Percentiles rank a stretch among this genome's conserved stretches.
Conservation (phyloP, 306 rosid genomes). For the Castanea sativa region DNA sequence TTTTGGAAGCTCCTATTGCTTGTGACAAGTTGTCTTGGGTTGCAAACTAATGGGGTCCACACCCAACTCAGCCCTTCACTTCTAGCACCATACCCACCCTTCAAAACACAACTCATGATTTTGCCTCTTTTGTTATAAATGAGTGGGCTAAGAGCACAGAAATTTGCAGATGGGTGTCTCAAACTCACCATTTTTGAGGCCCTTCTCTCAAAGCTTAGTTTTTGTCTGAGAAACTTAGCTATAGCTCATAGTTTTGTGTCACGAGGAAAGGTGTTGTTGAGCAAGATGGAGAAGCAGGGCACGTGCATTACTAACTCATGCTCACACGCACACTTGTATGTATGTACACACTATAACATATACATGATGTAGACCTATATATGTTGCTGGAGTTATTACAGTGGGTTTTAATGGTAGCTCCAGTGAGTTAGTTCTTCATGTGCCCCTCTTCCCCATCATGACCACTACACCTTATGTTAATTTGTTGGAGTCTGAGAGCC, state of each 20-base stretch:
- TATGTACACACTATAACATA: neutral
- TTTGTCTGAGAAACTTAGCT: neutral
- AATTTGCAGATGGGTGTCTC: constrained; percentile 32
- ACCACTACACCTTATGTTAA: constrained; percentile 51
- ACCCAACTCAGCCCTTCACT: constrained; percentile 50
- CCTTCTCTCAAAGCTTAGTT: constrained; percentile 1
- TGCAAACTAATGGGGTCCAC: constrained; percentile 48
- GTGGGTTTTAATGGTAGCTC: neutral
- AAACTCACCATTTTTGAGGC: constrained; percentile 33
- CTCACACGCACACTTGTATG: neutral
- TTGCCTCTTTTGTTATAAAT: constrained; percentile 47
- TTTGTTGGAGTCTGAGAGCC: constrained; percentile 27
- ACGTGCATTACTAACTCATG: constrained; percentile 93
- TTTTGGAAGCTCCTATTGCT: constrained; percentile 31
- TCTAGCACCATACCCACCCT: constrained; percentile 36
- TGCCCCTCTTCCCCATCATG: constrained; percentile 99
- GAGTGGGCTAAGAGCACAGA: constrained; percentile 33
- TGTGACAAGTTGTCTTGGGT: constrained; percentile 54
- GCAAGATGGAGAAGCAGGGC: constrained; percentile 99
- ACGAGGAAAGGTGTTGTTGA: constrained; percentile 57
- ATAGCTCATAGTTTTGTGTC: neutral
- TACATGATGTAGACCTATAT: neutral
- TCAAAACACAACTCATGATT: constrained; percentile 35
- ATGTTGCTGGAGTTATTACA: neutral
- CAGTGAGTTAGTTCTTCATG: constrained; percentile 85